Evolutionary conservation across 2,329 filamentous ascomycete genomes (phyloP).

Genomic region (Verticillium tricorpus): DNA sequence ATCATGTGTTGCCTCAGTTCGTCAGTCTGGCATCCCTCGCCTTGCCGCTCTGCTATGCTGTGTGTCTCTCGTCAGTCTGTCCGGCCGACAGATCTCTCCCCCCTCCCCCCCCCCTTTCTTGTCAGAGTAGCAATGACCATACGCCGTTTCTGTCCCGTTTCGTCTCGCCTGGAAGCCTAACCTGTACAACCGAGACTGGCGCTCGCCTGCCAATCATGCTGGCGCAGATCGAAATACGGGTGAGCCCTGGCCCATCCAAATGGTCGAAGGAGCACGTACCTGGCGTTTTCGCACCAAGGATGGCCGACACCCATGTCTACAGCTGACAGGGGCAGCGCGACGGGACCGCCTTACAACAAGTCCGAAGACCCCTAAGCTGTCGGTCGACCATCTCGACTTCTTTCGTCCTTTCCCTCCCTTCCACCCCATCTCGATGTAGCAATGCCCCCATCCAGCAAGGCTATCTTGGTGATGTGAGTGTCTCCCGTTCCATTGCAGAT

Average conservation of each 20-base stretch:
- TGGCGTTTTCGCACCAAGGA: neutral
- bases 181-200: neutral
- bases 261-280: neutral
- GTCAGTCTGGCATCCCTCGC: neutral
- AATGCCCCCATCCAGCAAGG: slow-evolving; percentile 29
- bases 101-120: neutral
- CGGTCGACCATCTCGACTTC: slow-evolving; percentile 1
- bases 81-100: neutral
- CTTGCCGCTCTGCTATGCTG: neutral
- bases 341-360: slow-evolving; percentile 3
- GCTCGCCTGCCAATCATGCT: neutral
- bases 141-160: neutral
- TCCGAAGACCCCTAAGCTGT: slow-evolving; percentile 1
- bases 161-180: neutral
- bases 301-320: slow-evolving; percentile 1
- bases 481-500: slow-evolving; percentile 31
- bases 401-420: slow-evolving; percentile 7
- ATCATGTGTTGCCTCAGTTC: neutral
- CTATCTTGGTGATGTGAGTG: slow-evolving; percentile 25
- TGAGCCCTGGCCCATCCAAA: neutral
- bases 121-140: neutral
- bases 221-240: neutral
- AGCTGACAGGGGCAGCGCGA: slow-evolving; percentile 1
- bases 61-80: neutral
- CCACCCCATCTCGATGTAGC: slow-evolving; percentile 32